Conservation (phyloP, 768 basidiomycete genomes). For the Sistotremastrum niveocremeum region DNA sequence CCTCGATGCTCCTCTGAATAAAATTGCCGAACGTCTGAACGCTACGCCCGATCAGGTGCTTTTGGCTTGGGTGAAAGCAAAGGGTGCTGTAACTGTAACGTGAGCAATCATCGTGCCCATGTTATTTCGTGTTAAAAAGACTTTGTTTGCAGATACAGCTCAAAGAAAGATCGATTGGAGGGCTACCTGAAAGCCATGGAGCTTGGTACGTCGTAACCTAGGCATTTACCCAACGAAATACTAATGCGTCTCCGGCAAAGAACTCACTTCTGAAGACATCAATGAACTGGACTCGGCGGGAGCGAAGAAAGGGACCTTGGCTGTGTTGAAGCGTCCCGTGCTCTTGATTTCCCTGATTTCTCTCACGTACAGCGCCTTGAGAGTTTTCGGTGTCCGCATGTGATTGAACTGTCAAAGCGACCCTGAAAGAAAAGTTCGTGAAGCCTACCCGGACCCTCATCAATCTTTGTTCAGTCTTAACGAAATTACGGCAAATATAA, state of each 20-base stretch:
- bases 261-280: constrained; percentile 37
- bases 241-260: constrained; percentile 16
- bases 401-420: no score
- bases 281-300: constrained; percentile 45
- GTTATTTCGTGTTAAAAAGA: no score
- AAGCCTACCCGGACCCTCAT: no score
- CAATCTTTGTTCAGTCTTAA: no score
- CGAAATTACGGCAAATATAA: no score
- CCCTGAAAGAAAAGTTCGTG: no score
- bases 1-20: constrained; percentile 42
- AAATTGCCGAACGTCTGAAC: constrained; percentile 36
- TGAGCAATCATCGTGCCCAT: constrained; percentile 17
- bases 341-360: no score
- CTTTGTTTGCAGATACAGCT: constrained; percentile 37
- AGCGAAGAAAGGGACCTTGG: constrained; percentile 8
- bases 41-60: constrained; percentile 53
- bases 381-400: no score
- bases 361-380: no score
- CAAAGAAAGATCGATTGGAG: constrained; percentile 49
- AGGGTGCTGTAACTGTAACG: constrained; percentile 55
- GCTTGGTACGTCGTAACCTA: constrained; percentile 27
- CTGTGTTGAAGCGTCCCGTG: no score
- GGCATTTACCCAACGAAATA: not conserved
- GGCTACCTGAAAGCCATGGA: constrained; percentile 60
- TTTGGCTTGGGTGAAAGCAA: constrained; percentile 58